Base-by-base conservation (phyloP, 352 stramenopile species). In the Peronosclerospora sorghi region DNA sequence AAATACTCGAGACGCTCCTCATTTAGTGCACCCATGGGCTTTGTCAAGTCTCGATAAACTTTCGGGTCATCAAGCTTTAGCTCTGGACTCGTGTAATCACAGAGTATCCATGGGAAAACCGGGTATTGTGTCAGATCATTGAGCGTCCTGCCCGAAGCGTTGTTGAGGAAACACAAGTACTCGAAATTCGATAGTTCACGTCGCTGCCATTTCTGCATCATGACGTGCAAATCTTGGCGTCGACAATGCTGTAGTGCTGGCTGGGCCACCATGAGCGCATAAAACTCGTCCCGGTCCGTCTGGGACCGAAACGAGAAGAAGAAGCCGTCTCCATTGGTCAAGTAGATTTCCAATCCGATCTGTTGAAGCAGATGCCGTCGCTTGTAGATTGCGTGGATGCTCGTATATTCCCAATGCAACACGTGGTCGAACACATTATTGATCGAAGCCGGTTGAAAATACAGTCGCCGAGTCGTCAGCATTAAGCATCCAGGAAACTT, bases 61-160 rank as follows among this genome's bases (percentile, higher is more conserved):
- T 61, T 51, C 14, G 69, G 46, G 52, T 96, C 55, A 5, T 41
- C 67, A 24, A 97, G 56, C 58, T 97, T 68, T 1, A 97, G 55
- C 13, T 72, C 73, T 3, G 36, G 14, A 18, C 64, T 83, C 13
- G 53, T 75, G 56, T 97, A 98, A 58, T 97, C 79, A 36, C 64
- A 29, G 5, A 98, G 44, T 14, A 98, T 69, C 95, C 95, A 98
- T 23, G 95, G 95, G 56, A 98, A 97, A 13, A 98, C 83, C 2
- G 92, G 93, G 54, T 98, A 98, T 42, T 97, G 90, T 12, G 74
- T 92, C 45, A 96, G 35, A 40, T 96, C 85, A 45, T 95, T 94
- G 21, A 67, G 59, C 18, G 71, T 89, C 15, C 85, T 65, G 0
- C 80, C 83, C 5, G 81, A 78, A 9, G 74, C 60, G 37, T 85